Evolutionary conservation across 495 filamentous ascomycete species (phyloP).

Genomic region (Penicillium soppii): DNA sequence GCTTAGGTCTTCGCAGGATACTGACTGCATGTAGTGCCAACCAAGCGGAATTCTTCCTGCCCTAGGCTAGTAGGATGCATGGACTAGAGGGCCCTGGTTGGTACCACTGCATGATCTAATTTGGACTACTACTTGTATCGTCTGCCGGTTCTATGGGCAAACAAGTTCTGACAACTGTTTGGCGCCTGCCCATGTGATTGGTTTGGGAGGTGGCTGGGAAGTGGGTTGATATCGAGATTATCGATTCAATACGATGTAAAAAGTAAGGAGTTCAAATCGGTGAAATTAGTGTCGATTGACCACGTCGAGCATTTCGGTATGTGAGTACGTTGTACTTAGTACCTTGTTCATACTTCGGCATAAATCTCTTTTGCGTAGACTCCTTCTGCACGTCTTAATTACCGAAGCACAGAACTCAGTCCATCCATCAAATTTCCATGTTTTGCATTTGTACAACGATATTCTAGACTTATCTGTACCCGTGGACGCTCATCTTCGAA

Average conservation of each 20-base stretch:
- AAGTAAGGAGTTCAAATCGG: too few relatives aligned
- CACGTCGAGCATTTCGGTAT: too few relatives aligned
- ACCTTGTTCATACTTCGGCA: neutral
- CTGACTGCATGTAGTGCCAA: neutral
- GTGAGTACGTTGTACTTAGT: neutral
- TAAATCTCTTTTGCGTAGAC: neutral
- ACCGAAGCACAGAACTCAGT: neutral
- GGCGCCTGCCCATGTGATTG: neutral
- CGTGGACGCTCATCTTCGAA: conserved; percentile 13
- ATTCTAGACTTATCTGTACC: neutral
- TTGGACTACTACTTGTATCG: conserved; percentile 4
- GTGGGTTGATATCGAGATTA: neutral
- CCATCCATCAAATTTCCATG: neutral
- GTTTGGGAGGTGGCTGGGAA: neutral
- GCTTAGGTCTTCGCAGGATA: neutral
- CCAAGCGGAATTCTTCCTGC: conserved; percentile 18
- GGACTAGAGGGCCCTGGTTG: neutral
- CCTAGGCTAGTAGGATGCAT: neutral
- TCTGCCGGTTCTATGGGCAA: neutral
- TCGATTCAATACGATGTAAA: neutral
- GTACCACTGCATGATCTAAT: conserved; percentile 12
- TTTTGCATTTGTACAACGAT: neutral
- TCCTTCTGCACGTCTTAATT: neutral
- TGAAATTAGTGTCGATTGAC: too few relatives aligned
- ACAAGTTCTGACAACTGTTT: too few relatives aligned